Evolutionary conservation across 257 asterid genomes (phyloP).

Genomic region (Solanum rostratum): DNA sequence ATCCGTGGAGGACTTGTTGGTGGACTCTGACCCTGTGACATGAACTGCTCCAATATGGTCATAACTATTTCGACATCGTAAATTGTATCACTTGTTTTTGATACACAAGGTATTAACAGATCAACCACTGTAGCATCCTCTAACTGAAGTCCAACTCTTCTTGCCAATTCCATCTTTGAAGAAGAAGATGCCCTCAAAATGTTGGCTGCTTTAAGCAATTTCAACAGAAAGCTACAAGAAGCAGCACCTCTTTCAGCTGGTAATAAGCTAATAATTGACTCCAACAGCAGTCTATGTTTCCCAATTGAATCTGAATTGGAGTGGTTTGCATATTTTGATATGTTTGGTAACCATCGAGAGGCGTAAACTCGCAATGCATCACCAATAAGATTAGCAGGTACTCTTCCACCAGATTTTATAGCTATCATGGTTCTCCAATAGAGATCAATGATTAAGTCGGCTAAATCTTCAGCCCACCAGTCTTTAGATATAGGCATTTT

Average conservation of each 20-base stretch:
- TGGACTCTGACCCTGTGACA: conserved; percentile 65
- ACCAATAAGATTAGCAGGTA: conserved; percentile 43
- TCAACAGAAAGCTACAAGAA: conserved; percentile 70
- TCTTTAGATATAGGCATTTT: conserved; percentile 19
- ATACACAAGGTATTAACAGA: conserved; percentile 46
- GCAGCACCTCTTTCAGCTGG: conserved; percentile 63
- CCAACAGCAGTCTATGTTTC: conserved; percentile 55
- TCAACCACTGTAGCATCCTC: conserved; percentile 67
- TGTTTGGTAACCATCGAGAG: conserved; percentile 59
- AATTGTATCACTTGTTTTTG: conserved; percentile 11
- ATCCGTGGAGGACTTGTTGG: conserved; percentile 61
- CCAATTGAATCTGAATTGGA: conserved; percentile 15
- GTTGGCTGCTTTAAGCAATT: conserved; percentile 61
- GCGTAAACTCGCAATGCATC: conserved; percentile 66
- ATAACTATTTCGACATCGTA: conserved; percentile 61
- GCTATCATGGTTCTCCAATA: conserved; percentile 85
- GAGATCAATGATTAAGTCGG: conserved; percentile 69
- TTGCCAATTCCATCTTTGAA: conserved; percentile 51
- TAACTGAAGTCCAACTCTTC: conserved; percentile 48
- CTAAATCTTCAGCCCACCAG: conserved; percentile 91
- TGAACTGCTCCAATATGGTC: conserved; percentile 52
- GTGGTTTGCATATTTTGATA: conserved; percentile 19
- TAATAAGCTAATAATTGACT: conserved; percentile 65
- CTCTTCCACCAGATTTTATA: conserved; percentile 61
- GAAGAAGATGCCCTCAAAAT: conserved; percentile 60